Evolutionary conservation across 1,139 yeast genomes (phyloP), one percentile per base, ranked within the genome.

Genomic region (Geotrichum carabidarum): DNA sequence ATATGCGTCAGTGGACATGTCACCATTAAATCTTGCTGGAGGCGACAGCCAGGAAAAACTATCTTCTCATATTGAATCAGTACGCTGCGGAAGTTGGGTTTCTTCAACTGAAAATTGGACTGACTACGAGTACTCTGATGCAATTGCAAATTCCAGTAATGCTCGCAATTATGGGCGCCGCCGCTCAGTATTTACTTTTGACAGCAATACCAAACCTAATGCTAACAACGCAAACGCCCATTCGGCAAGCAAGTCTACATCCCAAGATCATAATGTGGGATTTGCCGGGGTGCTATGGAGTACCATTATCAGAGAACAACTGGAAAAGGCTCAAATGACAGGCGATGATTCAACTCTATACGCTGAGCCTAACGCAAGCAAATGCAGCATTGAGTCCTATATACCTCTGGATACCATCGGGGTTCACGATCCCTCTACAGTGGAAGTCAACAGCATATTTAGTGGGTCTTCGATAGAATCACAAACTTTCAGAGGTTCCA

Each of bases 241-340:
- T 18, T 15, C 50, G 18, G n/a, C 50, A 18, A 15, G 59, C 59
- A 59, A 44, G 50, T 56, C 18, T 54, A 54, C 8, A 42, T 48
- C 45, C 40, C 57, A 30, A 11, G 59, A 51, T 15, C 63, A 58
- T 31, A 59, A 60, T 8, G 56, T 69, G 38, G 73, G 73, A 6
- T 67, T 69, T 45, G 65, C 70, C 1, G 67, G 69, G 2, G 69
- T 68, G 4, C 56, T 69, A 17, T 56, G 67, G 56, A 65, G 63
- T 35, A 57, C 67, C 4, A 62, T 67, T 35, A 65, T 66, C 40
- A 62, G 65, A 1, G 71, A 68, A 49, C 69, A 67, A 45, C 55
- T 59, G 30, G 58, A 56, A 41, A 52, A 48, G 18, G 2, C 35
- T 11, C 46, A 41, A 15, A 41, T 3, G 4, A 41, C 35, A 4